phyloP scores from a whole-genome alignment of 1,139 yeast genomes.

The Magnusiomyces paraingens region DNA sequence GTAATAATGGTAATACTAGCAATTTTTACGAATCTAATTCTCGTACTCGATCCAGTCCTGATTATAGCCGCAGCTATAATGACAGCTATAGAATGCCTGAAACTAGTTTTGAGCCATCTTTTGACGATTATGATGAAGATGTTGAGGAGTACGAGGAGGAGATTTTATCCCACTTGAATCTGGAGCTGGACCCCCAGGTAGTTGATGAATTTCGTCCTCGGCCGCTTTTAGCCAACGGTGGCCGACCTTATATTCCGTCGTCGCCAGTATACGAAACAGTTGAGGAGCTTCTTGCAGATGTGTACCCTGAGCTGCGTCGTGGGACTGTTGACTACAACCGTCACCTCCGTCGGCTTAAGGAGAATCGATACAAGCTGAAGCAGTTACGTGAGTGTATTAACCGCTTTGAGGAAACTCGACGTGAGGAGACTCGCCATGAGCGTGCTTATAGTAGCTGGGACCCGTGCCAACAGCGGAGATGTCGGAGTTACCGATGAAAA shows the following conservation, averaged over 20 bases:
- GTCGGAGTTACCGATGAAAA: too few species aligned
- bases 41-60: too few species aligned
- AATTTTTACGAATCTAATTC: too few species aligned
- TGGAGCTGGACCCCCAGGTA: slow-evolving; percentile 21
- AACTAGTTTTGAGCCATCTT: background rate
- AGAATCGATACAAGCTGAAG: slow-evolving; percentile 23
- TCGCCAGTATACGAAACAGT: slow-evolving; percentile 22
- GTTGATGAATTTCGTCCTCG: slow-evolving; percentile 25
- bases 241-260: slow-evolving; percentile 25
- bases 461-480: background rate
- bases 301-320: slow-evolving; percentile 21
- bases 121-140: background rate
- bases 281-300: slow-evolving; percentile 21
- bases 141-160: slow-evolving; percentile 20
- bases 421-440: background rate
- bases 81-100: too few species aligned
- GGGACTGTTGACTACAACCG: slow-evolving; percentile 19
- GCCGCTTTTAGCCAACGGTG: slow-evolving; percentile 26
- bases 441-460: background rate
- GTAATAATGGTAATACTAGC: too few species aligned
- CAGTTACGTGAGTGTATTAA: slow-evolving; percentile 19
- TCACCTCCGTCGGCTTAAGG: slow-evolving; percentile 22
- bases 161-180: slow-evolving; percentile 20
- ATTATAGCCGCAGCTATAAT: too few species aligned
- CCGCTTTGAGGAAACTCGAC: slow-evolving; percentile 13